phyloP scores from a whole-genome alignment of 371 early-diverging fungal genomes.

The Umbelopsis sp. region DNA sequence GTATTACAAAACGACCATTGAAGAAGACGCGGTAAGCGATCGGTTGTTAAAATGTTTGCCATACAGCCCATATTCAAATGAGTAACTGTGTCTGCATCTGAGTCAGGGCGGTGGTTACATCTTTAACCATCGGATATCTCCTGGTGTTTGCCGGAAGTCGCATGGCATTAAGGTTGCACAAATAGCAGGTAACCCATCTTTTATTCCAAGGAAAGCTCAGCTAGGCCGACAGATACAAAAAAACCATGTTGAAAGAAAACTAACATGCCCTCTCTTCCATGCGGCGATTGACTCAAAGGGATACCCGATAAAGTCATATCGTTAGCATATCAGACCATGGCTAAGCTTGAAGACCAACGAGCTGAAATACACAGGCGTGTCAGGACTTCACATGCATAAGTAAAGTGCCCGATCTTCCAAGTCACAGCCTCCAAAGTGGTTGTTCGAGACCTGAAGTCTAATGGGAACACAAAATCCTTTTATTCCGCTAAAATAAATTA shows the following conservation, averaged over 20 bases:
- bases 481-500: too few species aligned
- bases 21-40: slow-evolving; percentile 20
- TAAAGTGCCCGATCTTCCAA: too few species aligned
- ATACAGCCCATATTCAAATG: slow-evolving; percentile 43
- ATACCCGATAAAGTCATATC: slow-evolving; percentile 1
- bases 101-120: slow-evolving; percentile 51
- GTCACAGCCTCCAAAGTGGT: too few species aligned
- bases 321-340: slow-evolving; percentile 11
- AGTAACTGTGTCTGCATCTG: slow-evolving; percentile 60
- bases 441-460: too few species aligned
- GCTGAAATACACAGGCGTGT: background rate
- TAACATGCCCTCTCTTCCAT: background rate
- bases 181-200: slow-evolving; percentile 57
- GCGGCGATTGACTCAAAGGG: background rate
- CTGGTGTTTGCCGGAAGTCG: slow-evolving; percentile 67
- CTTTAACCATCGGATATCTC: slow-evolving; percentile 62
- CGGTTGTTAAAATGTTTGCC: slow-evolving; percentile 13
- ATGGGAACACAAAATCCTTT: too few species aligned
- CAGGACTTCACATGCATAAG: background rate
- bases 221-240: background rate
- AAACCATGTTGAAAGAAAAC: background rate
- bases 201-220: background rate
- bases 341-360: background rate
- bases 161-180: slow-evolving; percentile 76
- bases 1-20: slow-evolving; percentile 5